A percentile compares a stretch with the other conserved stretches of the same genome.
These are phyloP conservation scores for Vitis hybrid DNA, from an alignment of 177 flowering plant genomes.

Conservation along the genomic window DNA sequence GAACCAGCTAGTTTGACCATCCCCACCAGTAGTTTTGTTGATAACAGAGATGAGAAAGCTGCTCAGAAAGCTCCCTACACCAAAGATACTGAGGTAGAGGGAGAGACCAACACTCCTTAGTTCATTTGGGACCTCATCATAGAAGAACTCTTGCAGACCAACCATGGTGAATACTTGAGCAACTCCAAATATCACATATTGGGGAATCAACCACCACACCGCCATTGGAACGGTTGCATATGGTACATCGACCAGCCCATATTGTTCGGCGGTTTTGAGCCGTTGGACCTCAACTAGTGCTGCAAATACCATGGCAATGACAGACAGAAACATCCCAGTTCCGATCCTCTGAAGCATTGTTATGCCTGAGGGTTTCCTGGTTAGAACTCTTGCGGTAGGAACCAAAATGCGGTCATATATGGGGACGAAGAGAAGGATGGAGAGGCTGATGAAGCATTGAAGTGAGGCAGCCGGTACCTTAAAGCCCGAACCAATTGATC, in stretches of 20 bases:
- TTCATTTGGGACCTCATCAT: no score
- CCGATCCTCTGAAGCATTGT: no score
- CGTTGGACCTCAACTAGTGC: constrained; percentile 17
- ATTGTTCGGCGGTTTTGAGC: constrained; percentile 2
- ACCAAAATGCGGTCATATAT: no score
- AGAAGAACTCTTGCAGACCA: no score
- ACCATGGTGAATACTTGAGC: not conserved
- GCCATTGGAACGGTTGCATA: constrained; percentile 3
- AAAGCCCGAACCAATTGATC: constrained; percentile 11
- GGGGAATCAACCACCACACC: constrained; percentile 17
- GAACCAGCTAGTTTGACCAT: constrained; percentile 7
- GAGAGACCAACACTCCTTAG: no score
- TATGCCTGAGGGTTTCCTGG: no score
- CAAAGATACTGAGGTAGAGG: no score
- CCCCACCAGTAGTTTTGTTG: not conserved
- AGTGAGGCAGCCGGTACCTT: not conserved
- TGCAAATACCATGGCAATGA: constrained; percentile 7
- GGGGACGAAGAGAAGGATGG: not conserved
- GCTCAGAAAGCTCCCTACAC: not conserved
- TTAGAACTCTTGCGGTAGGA: no score
- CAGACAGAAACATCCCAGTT: not conserved
- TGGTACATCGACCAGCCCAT: constrained; percentile 10
- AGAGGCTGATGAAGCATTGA: constrained; percentile 7
- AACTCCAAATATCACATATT: constrained; percentile 9
- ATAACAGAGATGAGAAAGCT: constrained; percentile 13